These are phyloP conservation scores for Clonostachys solani DNA, from an alignment of 2,329 filamentous ascomycete species.

Conservation along the genomic window DNA sequence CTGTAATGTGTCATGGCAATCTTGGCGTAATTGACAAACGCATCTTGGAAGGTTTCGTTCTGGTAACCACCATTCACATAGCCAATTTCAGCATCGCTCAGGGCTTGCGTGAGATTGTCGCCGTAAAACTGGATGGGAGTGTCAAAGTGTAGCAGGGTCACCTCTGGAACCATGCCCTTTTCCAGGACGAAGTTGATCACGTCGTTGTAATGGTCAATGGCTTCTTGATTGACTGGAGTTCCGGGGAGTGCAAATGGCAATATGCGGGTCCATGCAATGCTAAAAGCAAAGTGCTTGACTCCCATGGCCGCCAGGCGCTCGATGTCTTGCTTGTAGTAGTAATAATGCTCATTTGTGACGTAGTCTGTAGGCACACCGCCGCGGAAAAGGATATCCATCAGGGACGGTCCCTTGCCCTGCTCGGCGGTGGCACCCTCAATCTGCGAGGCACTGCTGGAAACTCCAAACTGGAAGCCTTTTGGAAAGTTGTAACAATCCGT, in stretches of 20 bases:
- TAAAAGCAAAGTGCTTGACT: conserved; percentile 45
- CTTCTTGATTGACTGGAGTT: conserved; percentile 45
- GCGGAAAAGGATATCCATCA: conserved; percentile 32
- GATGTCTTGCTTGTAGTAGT: conserved; percentile 52
- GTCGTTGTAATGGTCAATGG: conserved; percentile 48
- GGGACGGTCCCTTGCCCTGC: conserved; percentile 34
- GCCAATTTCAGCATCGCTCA: conserved; percentile 20
- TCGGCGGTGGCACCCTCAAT: conserved; percentile 39
- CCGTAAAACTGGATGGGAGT: conserved; percentile 35
- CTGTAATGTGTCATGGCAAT: conserved; percentile 45
- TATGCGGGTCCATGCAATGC: conserved; percentile 47
- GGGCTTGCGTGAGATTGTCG: conserved; percentile 18
- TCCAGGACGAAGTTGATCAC: conserved; percentile 43
- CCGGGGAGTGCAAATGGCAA: conserved; percentile 44
- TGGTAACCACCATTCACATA: conserved; percentile 36
- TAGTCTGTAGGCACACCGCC: conserved; percentile 19
- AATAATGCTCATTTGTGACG: conserved; percentile 46
- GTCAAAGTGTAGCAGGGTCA: conserved; percentile 47
- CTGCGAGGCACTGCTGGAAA: conserved; percentile 39
- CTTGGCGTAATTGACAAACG: conserved; percentile 49
- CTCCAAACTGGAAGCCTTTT: conserved; percentile 39
- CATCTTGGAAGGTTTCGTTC: conserved; percentile 40
- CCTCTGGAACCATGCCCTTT: conserved; percentile 42
- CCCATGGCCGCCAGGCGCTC: conserved; percentile 46
- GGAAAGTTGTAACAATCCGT: conserved; percentile 45